Evolutionary conservation across 352 stramenopile species (phyloP).

Genomic region (Pythium dissotocum): DNA sequence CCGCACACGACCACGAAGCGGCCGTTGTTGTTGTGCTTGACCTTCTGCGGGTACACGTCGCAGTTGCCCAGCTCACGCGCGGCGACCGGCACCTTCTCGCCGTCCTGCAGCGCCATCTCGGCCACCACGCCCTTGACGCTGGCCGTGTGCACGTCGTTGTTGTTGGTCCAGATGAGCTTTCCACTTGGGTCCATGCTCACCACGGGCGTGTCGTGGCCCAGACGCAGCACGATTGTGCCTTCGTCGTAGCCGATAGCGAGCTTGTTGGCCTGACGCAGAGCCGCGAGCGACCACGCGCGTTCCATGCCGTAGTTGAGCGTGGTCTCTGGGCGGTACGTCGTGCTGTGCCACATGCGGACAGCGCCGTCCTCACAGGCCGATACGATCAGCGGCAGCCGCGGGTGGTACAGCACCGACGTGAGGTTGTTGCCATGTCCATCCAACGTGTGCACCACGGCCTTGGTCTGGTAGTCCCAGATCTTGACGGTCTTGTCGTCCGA

Average conservation of each 20-base stretch:
- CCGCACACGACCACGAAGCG: slow-evolving; percentile 98
- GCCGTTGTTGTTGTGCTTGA: slow-evolving; percentile 99
- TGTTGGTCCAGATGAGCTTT: slow-evolving; percentile 98
- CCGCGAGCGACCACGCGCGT: slow-evolving; percentile 95
- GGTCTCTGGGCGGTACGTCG: slow-evolving; percentile 96
- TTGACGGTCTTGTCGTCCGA: slow-evolving; percentile 97
- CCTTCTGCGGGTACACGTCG: slow-evolving; percentile 97
- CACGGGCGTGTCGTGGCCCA: slow-evolving; percentile 97
- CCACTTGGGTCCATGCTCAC: slow-evolving; percentile 97
- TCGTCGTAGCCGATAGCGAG: slow-evolving; percentile 96
- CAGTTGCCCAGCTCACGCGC: slow-evolving; percentile 95
- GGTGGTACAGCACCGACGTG: slow-evolving; percentile 97
- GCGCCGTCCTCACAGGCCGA: slow-evolving; percentile 97
- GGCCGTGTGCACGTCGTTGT: slow-evolving; percentile 97
- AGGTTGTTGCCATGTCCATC: slow-evolving; percentile 99
- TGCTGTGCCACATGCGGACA: slow-evolving; percentile 92
- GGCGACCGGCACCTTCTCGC: slow-evolving; percentile 84
- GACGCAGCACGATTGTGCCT: slow-evolving; percentile 94
- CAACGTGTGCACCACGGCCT: slow-evolving; percentile 98
- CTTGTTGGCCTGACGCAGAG: slow-evolving; percentile 85
- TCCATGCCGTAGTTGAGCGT: slow-evolving; percentile 99
- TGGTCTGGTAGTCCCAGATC: slow-evolving; percentile 99
- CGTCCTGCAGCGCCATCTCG: slow-evolving; percentile 80
- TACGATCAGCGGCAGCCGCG: slow-evolving; percentile 97
- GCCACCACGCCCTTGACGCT: slow-evolving; percentile 89